Evolutionary conservation across 208 protist genomes (phyloP), one percentile per base, ranked within the genome.

Genomic region (Strigomonas culicis): DNA sequence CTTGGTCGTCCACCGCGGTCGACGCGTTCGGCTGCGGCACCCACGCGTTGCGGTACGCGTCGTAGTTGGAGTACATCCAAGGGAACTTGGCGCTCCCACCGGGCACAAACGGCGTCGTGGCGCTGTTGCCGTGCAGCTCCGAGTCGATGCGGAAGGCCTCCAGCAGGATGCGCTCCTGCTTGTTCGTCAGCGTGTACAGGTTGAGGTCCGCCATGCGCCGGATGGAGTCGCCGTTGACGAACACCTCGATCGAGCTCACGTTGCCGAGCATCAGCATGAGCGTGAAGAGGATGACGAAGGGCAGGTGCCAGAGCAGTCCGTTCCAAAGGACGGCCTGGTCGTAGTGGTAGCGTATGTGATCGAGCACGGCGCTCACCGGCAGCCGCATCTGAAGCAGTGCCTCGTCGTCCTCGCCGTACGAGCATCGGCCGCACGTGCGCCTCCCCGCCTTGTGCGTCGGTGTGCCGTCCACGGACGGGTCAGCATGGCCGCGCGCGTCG

Each of bases 61-160:
- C 69, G 66, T 74, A 78, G 58, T 71, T 59, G 61, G 68, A 67
- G 69, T 74, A 78, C 56, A 70, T n/a, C 69, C 72, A 82, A 17
- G 67, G 50, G 50, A 58, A 68, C 17, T 31, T 44, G 10, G 8
- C 63, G 21, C 72, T 82, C 57, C 61, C 65, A 34, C 77, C 77
- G 15, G 59, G 4, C 15, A 73, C 61, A 49, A 75, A 78, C 55
- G 56, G 22, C 7, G 59, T 55, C 15, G 3, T 34, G 7, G 63
- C 60, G 63, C 28, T 49, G 25, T 65, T 59, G 27, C 10, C 32
- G 36, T 34, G 43, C 32, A n/a, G 15, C 61, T 81, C 68, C 27
- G 71, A 74, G 58, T 77, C 68, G 15, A 82, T 72, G 44, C 72
- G 71, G 27, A 77, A 73, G 1, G 70, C 69, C n/a, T 76, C 67